Evolutionary conservation across 108 stramenopile species (phyloP).

Genomic region (Nitzschia sp.): DNA sequence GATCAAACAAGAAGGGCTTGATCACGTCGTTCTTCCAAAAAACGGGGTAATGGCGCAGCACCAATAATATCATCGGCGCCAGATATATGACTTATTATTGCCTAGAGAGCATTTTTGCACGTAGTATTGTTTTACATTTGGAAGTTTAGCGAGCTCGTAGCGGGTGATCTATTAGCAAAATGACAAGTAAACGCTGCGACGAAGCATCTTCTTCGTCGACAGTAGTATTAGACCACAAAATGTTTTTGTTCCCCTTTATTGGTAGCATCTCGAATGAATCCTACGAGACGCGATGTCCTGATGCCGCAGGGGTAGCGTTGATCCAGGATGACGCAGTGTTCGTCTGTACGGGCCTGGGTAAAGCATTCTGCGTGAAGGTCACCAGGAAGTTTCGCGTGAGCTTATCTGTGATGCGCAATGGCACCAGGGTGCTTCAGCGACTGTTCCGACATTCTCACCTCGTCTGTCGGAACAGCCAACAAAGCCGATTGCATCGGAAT

Average conservation of each 20-base stretch:
- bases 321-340: background rate
- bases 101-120: too few relatives aligned
- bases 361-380: background rate
- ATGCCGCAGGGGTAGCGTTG: background rate
- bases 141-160: background rate
- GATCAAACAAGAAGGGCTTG: background rate
- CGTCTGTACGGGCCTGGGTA: background rate
- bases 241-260: background rate
- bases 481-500: constrained; percentile 82
- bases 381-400: too few relatives aligned
- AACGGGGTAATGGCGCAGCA: background rate
- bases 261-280: background rate
- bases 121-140: background rate
- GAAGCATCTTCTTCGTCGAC: background rate
- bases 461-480: constrained; percentile 81
- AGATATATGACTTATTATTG: too few relatives aligned
- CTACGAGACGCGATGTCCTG: background rate
- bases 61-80: too few relatives aligned
- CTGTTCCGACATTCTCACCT: constrained; percentile 25
- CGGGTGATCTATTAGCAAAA: constrained; percentile 10
- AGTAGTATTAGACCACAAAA: too few relatives aligned
- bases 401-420: background rate
- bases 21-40: constrained; percentile 27
- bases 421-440: background rate
- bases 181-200: background rate